Evolutionary conservation across 129 eudicot species (phyloP).

Genomic region (Apium graveolens): DNA sequence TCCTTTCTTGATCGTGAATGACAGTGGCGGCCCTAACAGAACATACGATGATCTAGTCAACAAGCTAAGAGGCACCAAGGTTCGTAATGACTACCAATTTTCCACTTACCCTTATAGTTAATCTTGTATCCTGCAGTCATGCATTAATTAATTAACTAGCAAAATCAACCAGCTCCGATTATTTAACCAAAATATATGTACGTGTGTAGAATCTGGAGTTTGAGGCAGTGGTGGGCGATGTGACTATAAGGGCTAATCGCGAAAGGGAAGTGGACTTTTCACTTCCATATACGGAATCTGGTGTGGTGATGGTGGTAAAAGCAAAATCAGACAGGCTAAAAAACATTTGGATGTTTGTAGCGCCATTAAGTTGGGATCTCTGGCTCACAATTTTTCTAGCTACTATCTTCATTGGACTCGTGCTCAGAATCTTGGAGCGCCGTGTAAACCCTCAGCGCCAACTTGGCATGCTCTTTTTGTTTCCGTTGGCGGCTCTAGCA

Average conservation of each 20-base stretch:
- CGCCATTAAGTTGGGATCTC: slow-evolving; percentile 36
- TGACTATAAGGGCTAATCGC: slow-evolving; percentile 26
- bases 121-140: background rate
- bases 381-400: slow-evolving; percentile 21
- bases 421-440: slow-evolving; percentile 23
- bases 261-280: slow-evolving; percentile 23
- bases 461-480: slow-evolving; percentile 5
- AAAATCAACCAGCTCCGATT: background rate
- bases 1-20: slow-evolving; percentile 15
- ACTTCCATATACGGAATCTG: slow-evolving; percentile 35
- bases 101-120: too few relatives aligned
- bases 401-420: slow-evolving; percentile 22
- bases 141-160: background rate
- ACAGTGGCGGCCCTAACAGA: background rate
- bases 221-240: slow-evolving; percentile 35
- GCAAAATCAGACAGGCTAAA: background rate
- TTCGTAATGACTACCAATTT: background rate
- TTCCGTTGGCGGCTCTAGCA: slow-evolving; percentile 24
- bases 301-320: slow-evolving; percentile 30
- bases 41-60: slow-evolving; percentile 20
- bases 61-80: slow-evolving; percentile 23
- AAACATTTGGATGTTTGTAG: slow-evolving; percentile 28
- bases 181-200: background rate
- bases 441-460: background rate
- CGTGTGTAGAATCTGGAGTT: background rate